Conservation (phyloP, 2,329 filamentous ascomycete genomes). For the Teratosphaeria zuluensis region DNA sequence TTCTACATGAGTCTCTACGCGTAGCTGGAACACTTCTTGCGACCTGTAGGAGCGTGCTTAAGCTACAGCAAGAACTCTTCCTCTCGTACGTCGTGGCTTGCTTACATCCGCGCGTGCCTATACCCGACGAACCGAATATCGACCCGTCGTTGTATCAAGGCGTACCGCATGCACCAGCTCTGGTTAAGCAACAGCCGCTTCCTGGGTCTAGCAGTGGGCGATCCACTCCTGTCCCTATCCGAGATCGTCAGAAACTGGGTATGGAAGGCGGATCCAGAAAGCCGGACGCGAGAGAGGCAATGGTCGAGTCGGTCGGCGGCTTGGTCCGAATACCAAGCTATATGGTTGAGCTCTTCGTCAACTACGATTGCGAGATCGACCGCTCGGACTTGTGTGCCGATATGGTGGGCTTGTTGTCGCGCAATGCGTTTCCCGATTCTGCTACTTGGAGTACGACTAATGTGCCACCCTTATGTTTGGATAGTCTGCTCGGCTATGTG, state of each 20-base stretch:
- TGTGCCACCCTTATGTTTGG: constrained; percentile 86
- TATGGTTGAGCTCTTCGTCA: constrained; percentile 91
- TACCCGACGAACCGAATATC: constrained; percentile 81
- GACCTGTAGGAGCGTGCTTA: constrained; percentile 81
- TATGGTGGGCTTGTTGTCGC: constrained; percentile 81
- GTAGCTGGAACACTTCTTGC: constrained; percentile 85
- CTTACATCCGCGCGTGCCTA: constrained; percentile 86
- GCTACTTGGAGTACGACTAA: constrained; percentile 99
- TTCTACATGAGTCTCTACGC: constrained; percentile 83
- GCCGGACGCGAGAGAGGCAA: constrained; percentile 90
- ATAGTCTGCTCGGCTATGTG: constrained; percentile 81
- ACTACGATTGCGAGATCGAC: constrained; percentile 94
- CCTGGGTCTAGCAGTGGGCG: constrained; percentile 67
- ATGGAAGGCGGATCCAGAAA: constrained; percentile 85
- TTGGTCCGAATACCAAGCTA: constrained; percentile 88
- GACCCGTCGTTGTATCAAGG: constrained; percentile 86
- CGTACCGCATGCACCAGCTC: constrained; percentile 80
- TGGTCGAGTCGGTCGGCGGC: constrained; percentile 94
- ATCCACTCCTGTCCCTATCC: constrained; percentile 80
- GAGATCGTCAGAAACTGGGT: constrained; percentile 84
- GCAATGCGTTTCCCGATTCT: constrained; percentile 92
- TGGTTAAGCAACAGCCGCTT: constrained; percentile 60
- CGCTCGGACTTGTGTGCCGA: constrained; percentile 89
- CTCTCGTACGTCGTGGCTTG: constrained; percentile 90
- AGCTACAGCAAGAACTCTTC: constrained; percentile 93